Conservation (phyloP, 495 filamentous ascomycete species). For the Astrothelium macrocarpum region DNA sequence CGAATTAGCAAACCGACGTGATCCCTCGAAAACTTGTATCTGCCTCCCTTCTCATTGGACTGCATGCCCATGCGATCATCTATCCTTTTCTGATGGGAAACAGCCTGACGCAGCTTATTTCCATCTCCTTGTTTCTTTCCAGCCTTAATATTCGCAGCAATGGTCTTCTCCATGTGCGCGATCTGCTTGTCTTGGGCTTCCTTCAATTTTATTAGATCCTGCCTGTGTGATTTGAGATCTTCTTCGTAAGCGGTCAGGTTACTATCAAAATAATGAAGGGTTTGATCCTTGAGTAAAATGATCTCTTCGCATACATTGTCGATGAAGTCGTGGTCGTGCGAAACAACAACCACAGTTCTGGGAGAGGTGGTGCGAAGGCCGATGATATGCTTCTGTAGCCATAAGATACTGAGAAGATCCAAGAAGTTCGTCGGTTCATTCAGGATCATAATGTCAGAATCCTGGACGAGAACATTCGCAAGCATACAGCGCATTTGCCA, state of each 20-base stretch:
- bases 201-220: conserved; percentile 54
- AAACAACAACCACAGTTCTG: conserved; percentile 59
- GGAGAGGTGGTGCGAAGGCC: conserved; percentile 36
- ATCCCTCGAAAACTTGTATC: conserved; percentile 74
- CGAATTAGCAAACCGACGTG: background rate
- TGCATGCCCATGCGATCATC: conserved; percentile 70
- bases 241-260: conserved; percentile 57
- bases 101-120: conserved; percentile 69
- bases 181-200: conserved; percentile 69
- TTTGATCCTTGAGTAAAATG: conserved; percentile 60
- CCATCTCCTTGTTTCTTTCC: conserved; percentile 66
- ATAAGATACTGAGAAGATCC: conserved; percentile 71
- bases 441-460: conserved; percentile 69
- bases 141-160: conserved; percentile 56
- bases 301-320: conserved; percentile 64
- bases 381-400: conserved; percentile 63
- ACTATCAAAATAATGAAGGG: conserved; percentile 58
- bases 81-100: conserved; percentile 68
- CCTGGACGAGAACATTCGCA: conserved; percentile 55
- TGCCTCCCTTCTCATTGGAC: conserved; percentile 54
- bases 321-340: conserved; percentile 70
- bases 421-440: conserved; percentile 85
- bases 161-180: conserved; percentile 65
- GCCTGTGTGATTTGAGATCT: background rate
- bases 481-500: conserved; percentile 68